Evolutionary conservation across 2,329 filamentous ascomycete species (phyloP).

Genomic region (Mycosphaerella arachidis): DNA sequence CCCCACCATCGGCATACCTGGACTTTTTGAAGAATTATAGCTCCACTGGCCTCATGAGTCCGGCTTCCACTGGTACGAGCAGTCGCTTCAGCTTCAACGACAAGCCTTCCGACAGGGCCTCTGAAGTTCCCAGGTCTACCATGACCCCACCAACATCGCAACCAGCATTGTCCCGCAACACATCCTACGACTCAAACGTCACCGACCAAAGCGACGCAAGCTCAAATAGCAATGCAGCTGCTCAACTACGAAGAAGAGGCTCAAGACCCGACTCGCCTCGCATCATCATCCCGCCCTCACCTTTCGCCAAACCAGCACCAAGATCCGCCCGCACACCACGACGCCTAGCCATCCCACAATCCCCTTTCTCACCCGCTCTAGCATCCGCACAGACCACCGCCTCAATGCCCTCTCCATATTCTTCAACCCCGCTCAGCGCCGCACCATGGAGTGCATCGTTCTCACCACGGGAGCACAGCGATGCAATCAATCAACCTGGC

Average conservation of each 20-base stretch:
- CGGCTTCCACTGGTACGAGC: slow-evolving; percentile 56
- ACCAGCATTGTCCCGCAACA: slow-evolving; percentile 33
- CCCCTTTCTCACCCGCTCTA: slow-evolving; percentile 58
- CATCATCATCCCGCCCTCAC: slow-evolving; percentile 41
- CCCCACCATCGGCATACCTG: slow-evolving; percentile 81
- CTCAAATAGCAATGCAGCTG: slow-evolving; percentile 19
- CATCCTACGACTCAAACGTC: slow-evolving; percentile 29
- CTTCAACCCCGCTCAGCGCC: slow-evolving; percentile 37
- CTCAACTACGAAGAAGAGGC: slow-evolving; percentile 2
- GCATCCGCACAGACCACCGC: slow-evolving; percentile 35
- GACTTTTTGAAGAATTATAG: slow-evolving; percentile 81
- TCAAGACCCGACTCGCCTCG: slow-evolving; percentile 35
- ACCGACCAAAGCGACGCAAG: slow-evolving; percentile 12
- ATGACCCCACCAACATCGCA: slow-evolving; percentile 30
- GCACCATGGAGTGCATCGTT: slow-evolving; percentile 38
- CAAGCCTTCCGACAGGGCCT: slow-evolving; percentile 22
- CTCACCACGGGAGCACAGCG: slow-evolving; percentile 67
- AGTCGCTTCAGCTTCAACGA: slow-evolving; percentile 46
- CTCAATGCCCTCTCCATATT: slow-evolving; percentile 65
- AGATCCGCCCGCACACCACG: slow-evolving; percentile 56
- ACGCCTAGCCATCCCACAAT: slow-evolving; percentile 72
- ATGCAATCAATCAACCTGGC: slow-evolving; percentile 27
- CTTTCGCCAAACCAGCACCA: slow-evolving; percentile 51
- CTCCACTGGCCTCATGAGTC: slow-evolving; percentile 64
- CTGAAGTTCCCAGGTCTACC: slow-evolving; percentile 31